phyloP scores from a whole-genome alignment of 345 rosid genomes.

The Euphorbia pulcherrima region DNA sequence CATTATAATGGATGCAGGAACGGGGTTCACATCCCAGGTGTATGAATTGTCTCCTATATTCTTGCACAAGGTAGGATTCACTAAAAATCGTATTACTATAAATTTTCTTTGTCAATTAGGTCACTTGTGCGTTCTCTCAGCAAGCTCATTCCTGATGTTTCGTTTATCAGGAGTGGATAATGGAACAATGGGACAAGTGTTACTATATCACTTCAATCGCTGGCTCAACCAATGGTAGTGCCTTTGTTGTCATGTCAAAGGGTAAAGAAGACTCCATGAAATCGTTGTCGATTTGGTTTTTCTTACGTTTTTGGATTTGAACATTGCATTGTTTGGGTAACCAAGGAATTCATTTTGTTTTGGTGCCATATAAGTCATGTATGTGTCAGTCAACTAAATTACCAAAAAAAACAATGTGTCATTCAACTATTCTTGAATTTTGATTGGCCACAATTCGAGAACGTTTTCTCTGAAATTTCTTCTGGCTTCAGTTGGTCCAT shows the following conservation, averaged over 20 bases:
- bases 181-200: constrained; percentile 19
- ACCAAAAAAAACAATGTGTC: too few relatives aligned
- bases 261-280: background rate
- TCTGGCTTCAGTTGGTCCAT: too few relatives aligned
- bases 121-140: background rate
- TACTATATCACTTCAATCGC: constrained; percentile 19
- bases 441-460: background rate
- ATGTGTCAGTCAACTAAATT: background rate
- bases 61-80: constrained; percentile 22
- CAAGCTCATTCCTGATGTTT: background rate
- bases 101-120: background rate
- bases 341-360: constrained; percentile 1
- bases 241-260: constrained; percentile 26
- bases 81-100: background rate
- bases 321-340: background rate
- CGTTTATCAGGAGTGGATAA: constrained; percentile 16
- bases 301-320: background rate
- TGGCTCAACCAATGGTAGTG: constrained; percentile 19
- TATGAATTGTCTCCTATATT: constrained; percentile 23
- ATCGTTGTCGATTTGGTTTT: background rate
- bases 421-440: background rate
- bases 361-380: background rate
- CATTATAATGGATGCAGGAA: constrained; percentile 26
- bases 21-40: constrained; percentile 25
- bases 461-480: background rate